Base-by-base conservation (phyloP, 2,329 filamentous ascomycete species). In the Fusarium sacchari region DNA sequence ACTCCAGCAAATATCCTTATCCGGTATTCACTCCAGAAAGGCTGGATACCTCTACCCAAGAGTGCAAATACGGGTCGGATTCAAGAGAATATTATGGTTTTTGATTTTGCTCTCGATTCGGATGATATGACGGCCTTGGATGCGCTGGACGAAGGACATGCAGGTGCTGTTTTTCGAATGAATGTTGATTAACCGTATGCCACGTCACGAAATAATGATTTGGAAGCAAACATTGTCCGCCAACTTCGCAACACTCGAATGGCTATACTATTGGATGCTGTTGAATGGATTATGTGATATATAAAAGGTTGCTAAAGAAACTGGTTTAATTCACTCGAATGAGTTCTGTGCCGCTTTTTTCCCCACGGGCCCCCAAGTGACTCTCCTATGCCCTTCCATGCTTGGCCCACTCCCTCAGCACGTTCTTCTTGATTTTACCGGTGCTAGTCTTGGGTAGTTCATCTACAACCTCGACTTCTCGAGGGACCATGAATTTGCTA, bases 381-480 rank as follows among this genome's bases (percentile, higher is more conserved):
- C 24, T 28, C 58, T 30, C 24, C 55, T 76, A 76, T 49, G 67
- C 53, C 28, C 64, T 73, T 9, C 77, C 77, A 28, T 74, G 74
- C 74, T 80, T 81, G 6, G 93, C 93, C 96, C 95, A 97, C 76
- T 94, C 92, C 68, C 96, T 86, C 62, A 99, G 82, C 12, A 97
- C 90, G 78, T 97, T 98, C 90, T 99, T 99, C 88, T 94, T 92
- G 68, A 98, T 88, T 88, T 99, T 99, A 7, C 96, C 96, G 2
- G 96, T 99, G 82, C 93, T 96, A 34, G 96, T 99, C 88, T 99
- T 99, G 15, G 96, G 96, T 73, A 99, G 85, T 82, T 98, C 95
- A 11, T 85, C 75, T n/a, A 99, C 90, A 47, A 98, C 86, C 81
- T 97, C 94, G 2, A 92, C 88, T 79, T 92, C 90, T 44, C 88